Base-by-base conservation (phyloP, 441 rosid genomes). In the Erodium moschatum region DNA sequence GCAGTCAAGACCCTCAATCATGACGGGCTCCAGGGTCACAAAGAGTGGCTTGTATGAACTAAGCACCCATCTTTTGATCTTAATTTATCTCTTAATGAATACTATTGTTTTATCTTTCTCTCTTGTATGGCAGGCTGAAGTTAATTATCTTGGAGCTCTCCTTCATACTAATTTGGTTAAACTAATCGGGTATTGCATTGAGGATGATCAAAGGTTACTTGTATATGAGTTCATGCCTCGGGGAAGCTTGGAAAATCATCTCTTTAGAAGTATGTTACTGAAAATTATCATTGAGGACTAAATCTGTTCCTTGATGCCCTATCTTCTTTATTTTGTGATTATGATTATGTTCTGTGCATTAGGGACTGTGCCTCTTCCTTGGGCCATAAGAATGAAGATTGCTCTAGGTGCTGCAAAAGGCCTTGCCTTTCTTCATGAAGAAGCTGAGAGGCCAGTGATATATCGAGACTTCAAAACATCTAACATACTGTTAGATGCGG, bases 11-110 rank as follows among this genome's bases (percentile, higher is more conserved):
- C 82, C 44, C 85, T 82, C 68, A 80, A 82, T 64, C 85, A 78
- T 44, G 83, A 82, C 66, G 85, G 85, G 46, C 83, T 82, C 62
- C 85, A 82, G 80, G 85, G 85, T 68, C 85, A 82, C 62, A 80
- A 82, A 71, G 85, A 82, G 68, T 82, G 85, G 85, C 78, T 80
- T 65, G 85, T 82, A 73, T 9, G 81, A 31, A 31, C 35, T 31
- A 31, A 31, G 1, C 35, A 31, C 4, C 35, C 5, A 31, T 31
- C 42, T 38, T 38, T 38, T 38, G 42, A 38, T 38, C 64, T 31
- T 58, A 58, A 4, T 10, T 58, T 10, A 58, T 21, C 29, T 52
- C 4, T 10, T 58, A 13, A 56, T 19, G 8, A 24, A 31, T 5
- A 31, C 35, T 31, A 31, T 31, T 31, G 35, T 31, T 20, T 52